Percentiles rank a stretch among this genome's conserved stretches.
phyloP scores from a whole-genome alignment of 805 yeast species.

The Metschnikowia koreensis region DNA sequence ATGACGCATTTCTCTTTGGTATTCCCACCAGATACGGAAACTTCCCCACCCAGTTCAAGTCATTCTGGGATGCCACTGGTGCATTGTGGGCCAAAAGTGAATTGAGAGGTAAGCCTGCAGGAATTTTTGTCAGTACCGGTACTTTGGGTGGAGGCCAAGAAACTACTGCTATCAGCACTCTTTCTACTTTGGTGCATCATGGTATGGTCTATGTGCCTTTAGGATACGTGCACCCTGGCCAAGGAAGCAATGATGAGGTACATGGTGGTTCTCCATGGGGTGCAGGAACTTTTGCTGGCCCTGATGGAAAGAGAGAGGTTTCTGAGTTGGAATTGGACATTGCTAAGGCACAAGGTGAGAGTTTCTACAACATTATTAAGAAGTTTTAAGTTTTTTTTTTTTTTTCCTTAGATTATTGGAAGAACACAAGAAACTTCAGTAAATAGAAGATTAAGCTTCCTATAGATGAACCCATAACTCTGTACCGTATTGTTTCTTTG shows the following conservation, averaged over 20 bases:
- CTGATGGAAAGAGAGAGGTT: constrained; percentile 73
- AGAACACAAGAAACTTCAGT: too few relatives aligned
- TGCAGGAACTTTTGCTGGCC: constrained; percentile 74
- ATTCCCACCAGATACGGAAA: constrained; percentile 78
- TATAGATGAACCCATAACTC: too few relatives aligned
- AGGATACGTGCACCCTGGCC: constrained; percentile 63
- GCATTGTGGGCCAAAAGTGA: constrained; percentile 72
- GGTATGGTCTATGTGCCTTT: constrained; percentile 77
- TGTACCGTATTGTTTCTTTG: too few relatives aligned
- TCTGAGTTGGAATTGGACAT: constrained; percentile 60
- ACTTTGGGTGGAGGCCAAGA: constrained; percentile 81
- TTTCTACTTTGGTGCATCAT: constrained; percentile 67
- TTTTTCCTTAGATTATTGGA: too few relatives aligned
- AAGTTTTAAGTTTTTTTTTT: constrained; percentile 14
- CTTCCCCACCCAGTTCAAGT: constrained; percentile 71
- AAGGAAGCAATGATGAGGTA: constrained; percentile 58
- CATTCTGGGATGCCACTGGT: constrained; percentile 78
- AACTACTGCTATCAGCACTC: constrained; percentile 55
- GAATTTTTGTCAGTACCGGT: constrained; percentile 69
- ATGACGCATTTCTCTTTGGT: constrained; percentile 77
- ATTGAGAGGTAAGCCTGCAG: constrained; percentile 70
- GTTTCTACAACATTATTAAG: constrained; percentile 47
- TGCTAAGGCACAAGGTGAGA: constrained; percentile 65
- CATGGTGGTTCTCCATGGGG: constrained; percentile 91
- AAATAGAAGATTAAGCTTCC: too few relatives aligned